Conservation (phyloP, 495 filamentous ascomycete species). For the Rhypophila decipiens region DNA sequence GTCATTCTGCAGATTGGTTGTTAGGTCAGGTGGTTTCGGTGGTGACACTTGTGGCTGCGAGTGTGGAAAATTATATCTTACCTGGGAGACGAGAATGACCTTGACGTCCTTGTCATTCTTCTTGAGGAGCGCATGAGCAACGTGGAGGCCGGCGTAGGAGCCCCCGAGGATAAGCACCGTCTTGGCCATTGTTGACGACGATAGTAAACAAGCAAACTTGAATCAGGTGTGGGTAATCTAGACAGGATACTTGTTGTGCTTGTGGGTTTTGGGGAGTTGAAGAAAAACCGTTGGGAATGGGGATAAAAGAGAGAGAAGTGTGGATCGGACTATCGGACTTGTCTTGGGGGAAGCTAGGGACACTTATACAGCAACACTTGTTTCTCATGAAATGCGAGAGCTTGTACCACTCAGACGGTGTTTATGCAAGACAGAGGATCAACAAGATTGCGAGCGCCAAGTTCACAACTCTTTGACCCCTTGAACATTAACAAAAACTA, state of each 20-base stretch:
- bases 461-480: no score
- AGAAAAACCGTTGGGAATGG: not conserved
- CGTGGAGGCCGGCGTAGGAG: conserved; percentile 43
- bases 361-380: not conserved
- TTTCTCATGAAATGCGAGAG: no score
- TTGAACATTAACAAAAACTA: no score
- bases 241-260: not conserved
- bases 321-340: not conserved
- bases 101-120: conserved; percentile 35
- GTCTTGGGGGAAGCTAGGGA: not conserved
- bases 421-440: not conserved
- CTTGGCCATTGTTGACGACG: conserved; percentile 24
- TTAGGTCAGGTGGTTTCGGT: not conserved
- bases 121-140: conserved; percentile 50
- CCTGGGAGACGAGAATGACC: conserved; percentile 42
- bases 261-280: not conserved
- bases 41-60: not conserved
- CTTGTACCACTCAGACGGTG: not conserved
- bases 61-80: conserved; percentile 16
- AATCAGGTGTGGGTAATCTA: not conserved
- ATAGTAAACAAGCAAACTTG: no score
- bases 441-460: not conserved
- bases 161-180: conserved; percentile 51
- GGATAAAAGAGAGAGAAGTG: not conserved
- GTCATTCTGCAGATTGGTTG: conserved; percentile 28